phyloP scores from a whole-genome alignment of 139 green algal species.

The Edaphochlamys debaryana region DNA sequence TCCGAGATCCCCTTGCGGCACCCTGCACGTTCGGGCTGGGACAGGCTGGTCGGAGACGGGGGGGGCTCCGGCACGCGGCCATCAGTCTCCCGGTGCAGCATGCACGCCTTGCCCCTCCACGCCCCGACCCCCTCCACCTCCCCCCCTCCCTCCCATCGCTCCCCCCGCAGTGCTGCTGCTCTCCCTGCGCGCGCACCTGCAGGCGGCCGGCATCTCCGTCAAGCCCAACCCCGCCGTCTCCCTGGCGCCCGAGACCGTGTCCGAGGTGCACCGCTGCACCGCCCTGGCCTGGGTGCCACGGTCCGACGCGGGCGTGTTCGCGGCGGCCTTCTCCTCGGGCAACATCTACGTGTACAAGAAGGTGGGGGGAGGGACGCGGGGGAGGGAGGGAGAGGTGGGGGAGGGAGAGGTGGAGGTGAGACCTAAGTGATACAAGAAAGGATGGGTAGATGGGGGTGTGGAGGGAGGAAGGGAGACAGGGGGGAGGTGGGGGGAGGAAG shows the following conservation, averaged over 20 bases:
- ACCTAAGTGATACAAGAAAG: too few relatives aligned
- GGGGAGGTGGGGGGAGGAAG: too few relatives aligned
- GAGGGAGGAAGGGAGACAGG: too few relatives aligned
- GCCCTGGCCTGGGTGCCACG: constrained; percentile 71
- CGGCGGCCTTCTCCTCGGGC: constrained; percentile 67
- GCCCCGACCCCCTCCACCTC: neutral
- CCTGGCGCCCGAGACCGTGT: constrained; percentile 59
- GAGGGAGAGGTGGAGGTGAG: neutral
- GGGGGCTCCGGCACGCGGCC: too few relatives aligned
- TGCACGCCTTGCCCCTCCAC: neutral
- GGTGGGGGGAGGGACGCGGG: constrained; percentile 60
- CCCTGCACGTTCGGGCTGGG: too few relatives aligned
- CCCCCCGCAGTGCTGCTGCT: constrained; percentile 70
- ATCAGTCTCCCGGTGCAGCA: too few relatives aligned
- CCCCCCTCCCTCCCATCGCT: neutral
- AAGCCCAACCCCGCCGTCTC: constrained; percentile 50
- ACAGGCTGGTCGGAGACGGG: too few relatives aligned
- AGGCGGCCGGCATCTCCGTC: constrained; percentile 17
- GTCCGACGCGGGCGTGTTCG: constrained; percentile 58
- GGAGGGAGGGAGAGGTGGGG: neutral
- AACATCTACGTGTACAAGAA: constrained; percentile 79
- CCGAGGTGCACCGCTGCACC: constrained; percentile 40
- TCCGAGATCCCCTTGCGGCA: too few relatives aligned
- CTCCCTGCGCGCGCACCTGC: constrained; percentile 70
- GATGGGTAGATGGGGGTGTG: too few relatives aligned